Conservation (phyloP, 257 asterid genomes). For the Scutellaria galericulata region DNA sequence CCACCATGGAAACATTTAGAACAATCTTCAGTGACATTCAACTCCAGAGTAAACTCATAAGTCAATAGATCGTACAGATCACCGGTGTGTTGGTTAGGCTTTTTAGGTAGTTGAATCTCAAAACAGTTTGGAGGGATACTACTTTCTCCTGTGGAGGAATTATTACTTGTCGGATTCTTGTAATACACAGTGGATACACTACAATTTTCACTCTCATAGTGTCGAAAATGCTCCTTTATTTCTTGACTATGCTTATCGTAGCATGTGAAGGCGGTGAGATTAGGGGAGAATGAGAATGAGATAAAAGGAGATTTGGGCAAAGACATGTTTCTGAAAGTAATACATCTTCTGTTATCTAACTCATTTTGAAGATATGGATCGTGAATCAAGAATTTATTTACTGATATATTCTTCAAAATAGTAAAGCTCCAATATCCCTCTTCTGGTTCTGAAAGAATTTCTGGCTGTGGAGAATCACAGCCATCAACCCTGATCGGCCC, state of each 20-base stretch:
- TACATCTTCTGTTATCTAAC: not conserved
- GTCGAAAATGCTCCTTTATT: not conserved
- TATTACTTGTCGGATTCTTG: not conserved
- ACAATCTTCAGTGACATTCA: slow-evolving; percentile 45
- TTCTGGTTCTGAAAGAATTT: no score
- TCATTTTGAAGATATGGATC: not conserved
- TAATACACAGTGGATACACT: not conserved
- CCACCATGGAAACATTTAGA: slow-evolving; percentile 37
- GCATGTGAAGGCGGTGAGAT: slow-evolving; percentile 36
- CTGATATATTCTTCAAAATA: not conserved
- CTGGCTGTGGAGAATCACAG: not conserved
- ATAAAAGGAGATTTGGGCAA: slow-evolving; percentile 5
- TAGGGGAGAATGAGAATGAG: slow-evolving; percentile 32
- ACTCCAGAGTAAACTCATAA: slow-evolving; percentile 35
- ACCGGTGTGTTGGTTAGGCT: not conserved
- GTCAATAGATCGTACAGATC: slow-evolving; percentile 23
- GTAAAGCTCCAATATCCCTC: no score
- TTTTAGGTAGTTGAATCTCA: slow-evolving; percentile 33
- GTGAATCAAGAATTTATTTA: slow-evolving; percentile 5
- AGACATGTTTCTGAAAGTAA: not conserved
- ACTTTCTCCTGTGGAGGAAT: not conserved
- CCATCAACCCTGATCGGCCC: slow-evolving; percentile 37
- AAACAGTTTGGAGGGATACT: slow-evolving; percentile 5
- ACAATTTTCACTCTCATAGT: not conserved
- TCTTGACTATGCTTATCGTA: not conserved